Base-by-base conservation (phyloP, 2,329 filamentous ascomycete genomes). In the Bipolaris zeicola region DNA sequence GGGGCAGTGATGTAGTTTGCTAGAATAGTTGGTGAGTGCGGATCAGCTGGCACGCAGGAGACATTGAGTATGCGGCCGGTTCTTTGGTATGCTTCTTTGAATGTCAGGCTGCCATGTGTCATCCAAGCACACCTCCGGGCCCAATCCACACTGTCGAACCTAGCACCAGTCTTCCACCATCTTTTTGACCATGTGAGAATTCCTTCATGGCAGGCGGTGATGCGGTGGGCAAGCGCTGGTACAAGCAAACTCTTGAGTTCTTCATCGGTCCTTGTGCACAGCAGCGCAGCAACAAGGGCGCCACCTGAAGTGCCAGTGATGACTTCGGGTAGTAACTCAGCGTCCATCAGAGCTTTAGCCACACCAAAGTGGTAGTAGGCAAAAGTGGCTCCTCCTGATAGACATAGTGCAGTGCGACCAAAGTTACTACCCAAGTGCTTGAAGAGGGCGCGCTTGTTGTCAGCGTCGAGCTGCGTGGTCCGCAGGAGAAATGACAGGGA, bases 301-400 rank as follows among this genome's bases (percentile, higher is more conserved):
- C 95, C 95, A 5, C 95, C 95, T 59, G 93, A 97, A 2, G 95
- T 99, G 10, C 95, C 95, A 0, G 95, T 97, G 63, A 99, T 96
- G 65, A 99, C 94, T 61, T 96, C 90, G 0, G 95, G 95, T 0
- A 99, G 80, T 1, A 96, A 82, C 56, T 90, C 85, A 11, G 92
- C 90, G 68, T 98, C 95, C 5, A 98, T 81, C 4, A 98, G 82
- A 7, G 93, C 94, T 74, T 92, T 94, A 47, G 95, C 86, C 8
- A 99, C 91, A 10, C 95, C 95, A 62, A 97, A 92, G 74, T 99
- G 95, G 74, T 98, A 98, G 74, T 96, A 98, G 5, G 95, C 92
- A 77, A 99, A 97, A 0, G 90, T 91, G 3, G 94, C 95, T 0
- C 95, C 95, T 2, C 95, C 95, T 4, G 92, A 97, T 1, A 99